phyloP scores from a whole-genome alignment of 176 grass and related monocot species.

The Oryza officinalis region DNA sequence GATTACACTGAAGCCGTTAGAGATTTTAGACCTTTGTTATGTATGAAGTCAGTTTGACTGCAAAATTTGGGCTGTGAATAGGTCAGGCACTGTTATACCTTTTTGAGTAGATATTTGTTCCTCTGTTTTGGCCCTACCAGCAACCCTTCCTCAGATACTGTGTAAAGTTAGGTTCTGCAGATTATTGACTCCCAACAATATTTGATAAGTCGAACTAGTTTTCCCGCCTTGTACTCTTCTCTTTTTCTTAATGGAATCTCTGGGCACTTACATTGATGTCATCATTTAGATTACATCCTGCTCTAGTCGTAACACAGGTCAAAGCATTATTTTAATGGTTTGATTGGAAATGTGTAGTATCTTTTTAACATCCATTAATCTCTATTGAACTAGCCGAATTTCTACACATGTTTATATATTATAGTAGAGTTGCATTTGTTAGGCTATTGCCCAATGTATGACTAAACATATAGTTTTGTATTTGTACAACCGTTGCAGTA shows the following conservation, averaged over 20 bases:
- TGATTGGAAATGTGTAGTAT: neutral
- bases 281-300: neutral
- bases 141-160: neutral
- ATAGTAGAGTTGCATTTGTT: neutral
- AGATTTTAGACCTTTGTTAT: constrained; percentile 18
- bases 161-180: neutral
- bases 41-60: neutral
- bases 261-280: neutral
- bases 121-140: neutral
- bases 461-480: too few species aligned
- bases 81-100: constrained; percentile 17
- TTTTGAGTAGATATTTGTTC: constrained; percentile 27
- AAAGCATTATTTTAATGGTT: too few species aligned
- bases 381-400: neutral
- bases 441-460: too few species aligned
- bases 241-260: neutral
- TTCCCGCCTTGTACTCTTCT: neutral
- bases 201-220: neutral
- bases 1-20: constrained; percentile 12
- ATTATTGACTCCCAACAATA: neutral
- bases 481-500: too few species aligned
- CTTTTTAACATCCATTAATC: neutral
- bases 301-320: too few species aligned
- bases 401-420: neutral
- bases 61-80: neutral